Evolutionary conservation across 768 basidiomycete genomes (phyloP), one percentile per base, ranked within the genome.

Genomic region (Boletus rubescentipes): DNA sequence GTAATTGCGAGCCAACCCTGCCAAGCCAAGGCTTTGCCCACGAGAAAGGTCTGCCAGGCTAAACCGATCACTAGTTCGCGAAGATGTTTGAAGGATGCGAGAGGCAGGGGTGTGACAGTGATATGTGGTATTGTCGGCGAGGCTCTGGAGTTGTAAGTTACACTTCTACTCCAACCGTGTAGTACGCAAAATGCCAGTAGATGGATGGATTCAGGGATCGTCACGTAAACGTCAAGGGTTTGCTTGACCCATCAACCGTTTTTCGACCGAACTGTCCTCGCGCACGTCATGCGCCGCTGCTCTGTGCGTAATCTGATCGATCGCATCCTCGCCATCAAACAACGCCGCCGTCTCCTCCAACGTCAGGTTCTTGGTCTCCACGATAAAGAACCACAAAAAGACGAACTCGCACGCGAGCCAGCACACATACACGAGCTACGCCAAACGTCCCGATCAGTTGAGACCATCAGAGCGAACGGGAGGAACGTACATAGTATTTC

Each of bases 311-410:
- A 65, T 63, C 21, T 55, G 62, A 12, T 55, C 30, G 34, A 65
- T 29, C 18, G 60, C 62, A 31, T 62, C 63, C n/a, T 83, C 79
- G 15, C 87, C 84, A 53, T 89, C 88, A 49, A 89, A 90, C 9
- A 89, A 69, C 6, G 79, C 81, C 0, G 87, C 81, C 0, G 87
- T 89, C 66, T 90, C 88, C 67, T 90, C 88, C 31, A 88, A 73
- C 3, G 87, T 88, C 37, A 80, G 51, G 42, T 66, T 15, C 58
- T 59, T 66, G 6, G 63, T 63, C 48, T 64, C 64, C 44, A 60
- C 47, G n/a, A 66, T 18, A 20, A 45, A 54, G 21, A 53, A 49
- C 63, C 48, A 57, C 35, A 55, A 39, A 30, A 45, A 57, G 39
- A 54, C 49, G 26, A 64, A 46, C 29, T 59, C 54, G 29, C 8